These are phyloP conservation scores for Entomortierella lignicola DNA, from an alignment of 192 early-diverging fungal species.

Conservation along the genomic window DNA sequence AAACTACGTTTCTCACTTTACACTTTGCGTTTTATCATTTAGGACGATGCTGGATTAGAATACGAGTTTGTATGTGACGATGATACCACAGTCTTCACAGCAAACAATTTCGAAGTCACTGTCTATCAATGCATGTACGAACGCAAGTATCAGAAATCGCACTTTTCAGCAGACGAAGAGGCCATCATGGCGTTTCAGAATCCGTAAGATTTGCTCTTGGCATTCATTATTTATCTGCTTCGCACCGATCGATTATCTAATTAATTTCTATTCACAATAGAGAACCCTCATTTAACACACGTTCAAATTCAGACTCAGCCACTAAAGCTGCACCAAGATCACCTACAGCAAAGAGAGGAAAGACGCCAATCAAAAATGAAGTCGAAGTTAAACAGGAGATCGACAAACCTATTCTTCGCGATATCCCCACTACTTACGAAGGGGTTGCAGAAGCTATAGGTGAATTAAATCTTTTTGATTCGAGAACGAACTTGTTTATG, in stretches of 20 bases:
- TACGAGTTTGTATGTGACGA: conserved; percentile 63
- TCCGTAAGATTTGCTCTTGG: conserved; percentile 32
- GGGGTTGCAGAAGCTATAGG: conserved; percentile 60
- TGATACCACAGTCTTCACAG: conserved; percentile 43
- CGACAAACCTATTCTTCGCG: conserved; percentile 29
- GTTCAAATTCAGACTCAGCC: not conserved
- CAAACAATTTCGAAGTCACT: conserved; percentile 66
- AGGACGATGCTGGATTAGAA: conserved; percentile 52
- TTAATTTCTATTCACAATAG: too few species aligned
- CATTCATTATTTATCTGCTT: not conserved
- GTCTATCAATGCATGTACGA: conserved; percentile 79
- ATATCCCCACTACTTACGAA: conserved; percentile 57
- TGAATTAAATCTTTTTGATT: conserved; percentile 77
- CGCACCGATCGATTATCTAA: not conserved
- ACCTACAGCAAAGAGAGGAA: conserved; percentile 20
- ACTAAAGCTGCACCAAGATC: not conserved
- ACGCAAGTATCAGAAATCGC: conserved; percentile 55
- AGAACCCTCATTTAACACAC: too few species aligned
- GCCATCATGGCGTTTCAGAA: conserved; percentile 63
- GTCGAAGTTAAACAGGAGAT: conserved; percentile 22
- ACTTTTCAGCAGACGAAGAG: conserved; percentile 62
- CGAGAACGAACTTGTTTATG: conserved; percentile 63
- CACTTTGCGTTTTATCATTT: conserved; percentile 11
- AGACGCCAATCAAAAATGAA: conserved; percentile 9
- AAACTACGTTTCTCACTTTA: not conserved